Evolutionary conservation across 1,139 yeast genomes (phyloP).

Genomic region (Spathaspora sp.): DNA sequence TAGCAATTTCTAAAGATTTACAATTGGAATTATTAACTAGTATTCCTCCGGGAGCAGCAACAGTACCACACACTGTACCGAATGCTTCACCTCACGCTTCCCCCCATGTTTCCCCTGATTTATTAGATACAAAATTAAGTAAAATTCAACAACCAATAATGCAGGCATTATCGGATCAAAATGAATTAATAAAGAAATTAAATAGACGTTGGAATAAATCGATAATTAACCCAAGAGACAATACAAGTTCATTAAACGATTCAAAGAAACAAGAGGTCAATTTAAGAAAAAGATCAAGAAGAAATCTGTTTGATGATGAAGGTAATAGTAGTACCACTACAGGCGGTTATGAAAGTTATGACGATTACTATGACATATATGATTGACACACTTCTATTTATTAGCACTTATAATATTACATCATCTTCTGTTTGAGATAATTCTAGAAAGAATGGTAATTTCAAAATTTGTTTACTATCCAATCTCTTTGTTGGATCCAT

Average conservation of each 20-base stretch:
- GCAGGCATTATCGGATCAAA: constrained; percentile 27
- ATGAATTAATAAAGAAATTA: constrained; percentile 33
- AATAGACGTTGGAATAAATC: constrained; percentile 40
- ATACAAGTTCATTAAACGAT: background rate
- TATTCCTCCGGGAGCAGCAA: constrained; percentile 3
- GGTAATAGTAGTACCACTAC: background rate
- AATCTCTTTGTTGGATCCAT: constrained; percentile 57
- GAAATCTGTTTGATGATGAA: constrained; percentile 22
- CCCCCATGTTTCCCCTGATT: no score
- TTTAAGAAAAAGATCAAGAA: constrained; percentile 21
- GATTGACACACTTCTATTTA: constrained; percentile 8
- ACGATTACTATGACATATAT: constrained; percentile 15
- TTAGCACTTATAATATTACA: constrained; percentile 20
- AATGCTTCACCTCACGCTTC: no score
- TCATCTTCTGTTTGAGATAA: constrained; percentile 36
- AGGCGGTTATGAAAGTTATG: constrained; percentile 10
- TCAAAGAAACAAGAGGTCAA: background rate
- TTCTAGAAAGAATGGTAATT: constrained; percentile 54
- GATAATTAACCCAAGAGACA: constrained; percentile 5
- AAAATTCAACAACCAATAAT: constrained; percentile 14
- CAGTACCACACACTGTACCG: background rate
- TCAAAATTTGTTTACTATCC: constrained; percentile 56
- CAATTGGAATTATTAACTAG: constrained; percentile 31
- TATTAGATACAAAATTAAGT: constrained; percentile 15
- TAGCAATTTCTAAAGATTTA: constrained; percentile 38